These are phyloP conservation scores for Isatis tinctoria DNA, from an alignment of 345 rosid genomes.

Conservation along the genomic window DNA sequence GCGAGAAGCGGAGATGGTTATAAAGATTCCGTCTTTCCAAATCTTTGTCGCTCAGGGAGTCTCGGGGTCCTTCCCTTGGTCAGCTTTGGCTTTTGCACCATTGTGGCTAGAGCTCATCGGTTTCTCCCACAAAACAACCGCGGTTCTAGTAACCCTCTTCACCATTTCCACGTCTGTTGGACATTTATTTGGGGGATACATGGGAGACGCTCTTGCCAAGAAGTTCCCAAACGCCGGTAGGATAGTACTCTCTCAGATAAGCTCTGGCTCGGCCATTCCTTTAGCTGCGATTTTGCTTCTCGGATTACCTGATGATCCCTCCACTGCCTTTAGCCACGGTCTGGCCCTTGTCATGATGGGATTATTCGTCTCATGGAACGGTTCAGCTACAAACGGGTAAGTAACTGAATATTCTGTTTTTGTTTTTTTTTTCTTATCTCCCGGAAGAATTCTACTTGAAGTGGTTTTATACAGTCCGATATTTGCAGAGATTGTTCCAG, in stretches of 20 bases:
- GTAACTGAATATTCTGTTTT: neutral
- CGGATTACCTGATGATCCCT: constrained; percentile 54
- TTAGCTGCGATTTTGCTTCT: constrained; percentile 57
- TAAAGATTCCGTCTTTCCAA: constrained; percentile 60
- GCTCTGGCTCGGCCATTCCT: constrained; percentile 57
- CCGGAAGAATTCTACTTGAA: neutral
- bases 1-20: constrained; percentile 46
- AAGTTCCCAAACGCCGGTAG: constrained; percentile 53
- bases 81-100: constrained; percentile 55
- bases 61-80: constrained; percentile 60
- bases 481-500: constrained; percentile 92
- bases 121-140: constrained; percentile 54
- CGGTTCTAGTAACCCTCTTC: constrained; percentile 43
- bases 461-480: constrained; percentile 61
- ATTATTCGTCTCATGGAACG: constrained; percentile 54
- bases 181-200: constrained; percentile 49
- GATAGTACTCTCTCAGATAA: constrained; percentile 53
- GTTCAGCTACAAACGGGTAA: constrained; percentile 62
- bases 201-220: constrained; percentile 56
- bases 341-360: constrained; percentile 54
- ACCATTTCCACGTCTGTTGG: constrained; percentile 40
- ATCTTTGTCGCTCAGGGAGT: constrained; percentile 69
- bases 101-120: constrained; percentile 73
- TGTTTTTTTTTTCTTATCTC: too few relatives aligned
- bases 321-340: constrained; percentile 51